phyloP scores from a whole-genome alignment of 352 stramenopile species.

The Phytopythium chamaehyphon region DNA sequence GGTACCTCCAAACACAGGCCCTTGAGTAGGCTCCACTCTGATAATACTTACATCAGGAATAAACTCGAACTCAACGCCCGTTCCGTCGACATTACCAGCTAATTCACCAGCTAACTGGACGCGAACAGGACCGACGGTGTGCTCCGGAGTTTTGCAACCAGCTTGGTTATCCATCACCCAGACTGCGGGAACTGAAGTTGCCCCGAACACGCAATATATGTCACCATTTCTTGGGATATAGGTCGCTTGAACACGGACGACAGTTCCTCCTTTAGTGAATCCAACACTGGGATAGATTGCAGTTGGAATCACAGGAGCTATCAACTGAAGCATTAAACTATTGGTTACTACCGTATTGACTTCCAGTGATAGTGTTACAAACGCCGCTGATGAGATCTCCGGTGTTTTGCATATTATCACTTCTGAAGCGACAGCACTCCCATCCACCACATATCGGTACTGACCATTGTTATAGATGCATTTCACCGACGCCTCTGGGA shows the following conservation, averaged over 20 bases:
- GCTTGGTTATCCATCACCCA: constrained; percentile 13
- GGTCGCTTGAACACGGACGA: constrained; percentile 15
- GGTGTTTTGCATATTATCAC: constrained; percentile 15
- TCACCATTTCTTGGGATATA: constrained; percentile 2
- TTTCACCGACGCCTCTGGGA: neutral
- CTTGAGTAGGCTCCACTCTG: constrained; percentile 13
- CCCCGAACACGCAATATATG: constrained; percentile 28
- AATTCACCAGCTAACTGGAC: constrained; percentile 14
- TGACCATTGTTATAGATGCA: constrained; percentile 24
- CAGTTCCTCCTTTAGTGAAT: constrained; percentile 23
- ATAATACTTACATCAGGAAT: constrained; percentile 25
- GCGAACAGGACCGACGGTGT: constrained; percentile 10
- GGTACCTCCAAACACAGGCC: constrained; percentile 19
- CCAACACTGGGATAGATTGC: constrained; percentile 18
- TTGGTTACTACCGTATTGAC: constrained; percentile 17
- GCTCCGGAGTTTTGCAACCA: constrained; percentile 21
- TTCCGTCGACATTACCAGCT: constrained; percentile 5
- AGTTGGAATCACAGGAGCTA: constrained; percentile 15
- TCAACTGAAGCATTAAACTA: constrained; percentile 28
- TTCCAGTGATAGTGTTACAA: constrained; percentile 19
- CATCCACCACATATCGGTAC: constrained; percentile 12
- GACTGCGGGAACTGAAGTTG: constrained; percentile 8
- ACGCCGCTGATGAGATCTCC: constrained; percentile 4
- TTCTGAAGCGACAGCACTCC: constrained; percentile 12
- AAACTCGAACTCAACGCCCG: constrained; percentile 22